Evolutionary conservation across 2,329 filamentous ascomycete genomes (phyloP).

Genomic region (Cadophora luteo-olivacea): DNA sequence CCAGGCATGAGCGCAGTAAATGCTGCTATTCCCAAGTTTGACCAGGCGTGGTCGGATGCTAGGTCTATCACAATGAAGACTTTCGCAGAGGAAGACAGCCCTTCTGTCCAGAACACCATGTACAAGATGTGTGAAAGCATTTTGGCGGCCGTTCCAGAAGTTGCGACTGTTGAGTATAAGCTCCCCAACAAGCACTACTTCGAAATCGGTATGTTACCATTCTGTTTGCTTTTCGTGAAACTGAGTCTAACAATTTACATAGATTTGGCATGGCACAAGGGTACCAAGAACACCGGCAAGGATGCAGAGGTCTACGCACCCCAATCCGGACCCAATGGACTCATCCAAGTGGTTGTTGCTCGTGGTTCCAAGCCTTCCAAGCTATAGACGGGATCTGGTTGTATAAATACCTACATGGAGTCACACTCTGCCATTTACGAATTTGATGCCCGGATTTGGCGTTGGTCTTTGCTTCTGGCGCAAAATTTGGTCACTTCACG

Average conservation of each 20-base stretch:
- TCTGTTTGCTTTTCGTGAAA: conserved; percentile 18
- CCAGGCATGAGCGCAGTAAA: conserved; percentile 70
- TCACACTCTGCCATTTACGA: neutral
- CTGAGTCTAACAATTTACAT: conserved; percentile 29
- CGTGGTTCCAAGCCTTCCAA: conserved; percentile 48
- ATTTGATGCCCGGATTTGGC: conserved; percentile 21
- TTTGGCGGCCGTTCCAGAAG: conserved; percentile 73
- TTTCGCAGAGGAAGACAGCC: conserved; percentile 89
- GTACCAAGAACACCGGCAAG: conserved; percentile 90
- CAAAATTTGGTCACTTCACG: conserved; percentile 6
- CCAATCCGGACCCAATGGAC: conserved; percentile 89
- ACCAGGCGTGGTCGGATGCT: conserved; percentile 79
- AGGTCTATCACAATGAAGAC: conserved; percentile 86
- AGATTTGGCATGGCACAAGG: conserved; percentile 98
- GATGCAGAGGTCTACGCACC: conserved; percentile 96
- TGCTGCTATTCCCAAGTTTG: conserved; percentile 69
- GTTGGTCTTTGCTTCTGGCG: conserved; percentile 14
- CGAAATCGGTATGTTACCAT: conserved; percentile 74
- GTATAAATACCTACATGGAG: conserved; percentile 17
- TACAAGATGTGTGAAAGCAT: conserved; percentile 97
- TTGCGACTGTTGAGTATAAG: conserved; percentile 78
- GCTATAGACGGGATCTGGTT: conserved; percentile 33
- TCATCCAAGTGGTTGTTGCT: conserved; percentile 91
- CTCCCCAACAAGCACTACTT: conserved; percentile 99
- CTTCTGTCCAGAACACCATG: conserved; percentile 97